Conservation (phyloP, 371 early-diverging fungal species). For the Lichtheimia ramosa region DNA sequence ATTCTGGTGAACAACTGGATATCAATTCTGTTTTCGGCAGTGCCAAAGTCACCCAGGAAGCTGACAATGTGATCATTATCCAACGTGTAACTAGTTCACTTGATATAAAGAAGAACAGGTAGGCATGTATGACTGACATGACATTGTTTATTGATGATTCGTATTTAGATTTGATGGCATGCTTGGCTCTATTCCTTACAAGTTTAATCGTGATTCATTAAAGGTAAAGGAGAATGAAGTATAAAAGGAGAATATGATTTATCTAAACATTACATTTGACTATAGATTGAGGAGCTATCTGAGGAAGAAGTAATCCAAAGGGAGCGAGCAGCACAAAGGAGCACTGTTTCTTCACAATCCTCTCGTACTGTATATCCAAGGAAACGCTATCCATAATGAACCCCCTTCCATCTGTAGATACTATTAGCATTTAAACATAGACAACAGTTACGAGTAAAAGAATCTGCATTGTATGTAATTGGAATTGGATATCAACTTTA, state of each 20-base stretch:
- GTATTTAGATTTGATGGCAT: slow-evolving; percentile 68
- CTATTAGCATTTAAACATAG: background rate
- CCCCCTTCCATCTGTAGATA: background rate
- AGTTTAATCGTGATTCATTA: slow-evolving; percentile 31
- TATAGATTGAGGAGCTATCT: background rate
- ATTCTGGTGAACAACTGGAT: slow-evolving; percentile 56
- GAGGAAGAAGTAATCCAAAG: background rate
- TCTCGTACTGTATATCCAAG: background rate
- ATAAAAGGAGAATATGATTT: background rate
- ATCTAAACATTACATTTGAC: background rate
- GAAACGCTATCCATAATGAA: background rate
- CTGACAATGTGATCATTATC: slow-evolving; percentile 78
- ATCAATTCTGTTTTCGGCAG: slow-evolving; percentile 77
- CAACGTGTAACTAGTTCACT: slow-evolving; percentile 51
- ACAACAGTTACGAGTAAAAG: too few species aligned
- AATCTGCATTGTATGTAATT: too few species aligned
- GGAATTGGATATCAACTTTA: slow-evolving; percentile 14
- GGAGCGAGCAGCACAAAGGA: background rate
- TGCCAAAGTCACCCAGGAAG: slow-evolving; percentile 83
- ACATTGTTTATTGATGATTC: background rate
- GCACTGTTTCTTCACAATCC: background rate
- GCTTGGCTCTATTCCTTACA: slow-evolving; percentile 56
- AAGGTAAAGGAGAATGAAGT: slow-evolving; percentile 32
- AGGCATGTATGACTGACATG: background rate
- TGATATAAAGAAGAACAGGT: slow-evolving; percentile 73